Base-by-base conservation (phyloP, 306 rosid genomes). In the Vachellia collinsii region DNA sequence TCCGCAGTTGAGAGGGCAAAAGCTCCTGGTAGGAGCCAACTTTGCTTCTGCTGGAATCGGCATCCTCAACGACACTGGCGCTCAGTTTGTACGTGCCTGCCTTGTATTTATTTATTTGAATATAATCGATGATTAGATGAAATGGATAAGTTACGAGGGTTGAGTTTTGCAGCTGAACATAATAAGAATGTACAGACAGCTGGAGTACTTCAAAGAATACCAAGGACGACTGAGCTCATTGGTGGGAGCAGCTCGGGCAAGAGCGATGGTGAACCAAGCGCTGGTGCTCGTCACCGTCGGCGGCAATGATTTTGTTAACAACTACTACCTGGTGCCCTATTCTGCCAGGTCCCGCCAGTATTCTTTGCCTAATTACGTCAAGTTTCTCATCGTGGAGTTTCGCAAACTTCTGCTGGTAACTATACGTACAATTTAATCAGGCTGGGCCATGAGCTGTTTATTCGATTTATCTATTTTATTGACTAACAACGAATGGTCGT, bases 1-100 rank as follows among this genome's bases (percentile, higher is more conserved):
- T 77, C 95, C 95, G 29, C 36, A 68, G n/a, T 72, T 90, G 75
- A 85, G 83, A 36, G 93, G 95, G 48, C 82, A 86, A 7, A 85
- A 77, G 81, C 89, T 92, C 56, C 88, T 90, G 10, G 56, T 53
- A 22, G 95, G 97, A 34, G 97, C 97, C 64, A 92, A 92, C 81
- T 92, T 92, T 76, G 97, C 97, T 72, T 90, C 94, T 0, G 94
- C 92, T 29, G 94, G 97, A 69, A 87, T 92, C 16, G 97, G 97
- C 76, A 90, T 92, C 43, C 95, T 90, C 34, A 92, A 92, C 66
- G 97, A 90, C 87, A 90, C 97, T 23, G 97, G 97, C 13, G 3
- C 77, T 81, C 97, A 92, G 67, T 92, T 92, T 88, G 97, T 90
- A 80, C 80, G 97, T 86, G 19, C 23, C 65, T 59, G n/a, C n/a